A percentile compares a stretch with the other conserved stretches of the same genome.
These are phyloP conservation scores for Solanum hybrid DNA, from an alignment of 305 asterid genomes.

Conservation along the genomic window DNA sequence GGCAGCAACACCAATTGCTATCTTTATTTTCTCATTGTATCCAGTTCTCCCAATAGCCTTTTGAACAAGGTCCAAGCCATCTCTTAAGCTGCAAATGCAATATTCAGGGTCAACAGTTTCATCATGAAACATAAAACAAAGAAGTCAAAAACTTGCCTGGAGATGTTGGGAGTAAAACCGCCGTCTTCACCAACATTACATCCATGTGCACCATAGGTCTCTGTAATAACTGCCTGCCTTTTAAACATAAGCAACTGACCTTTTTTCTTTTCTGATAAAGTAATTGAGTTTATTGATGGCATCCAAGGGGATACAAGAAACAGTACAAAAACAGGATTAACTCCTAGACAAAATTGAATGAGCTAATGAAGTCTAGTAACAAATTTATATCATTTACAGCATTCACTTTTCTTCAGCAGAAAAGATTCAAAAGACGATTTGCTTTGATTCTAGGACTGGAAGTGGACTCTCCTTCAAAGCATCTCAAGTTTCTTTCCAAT, in stretches of 20 bases:
- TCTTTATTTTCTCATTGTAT: conserved; percentile 73
- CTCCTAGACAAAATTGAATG: not conserved
- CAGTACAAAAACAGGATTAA: not conserved
- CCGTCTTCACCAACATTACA: conserved; percentile 98
- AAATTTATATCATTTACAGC: not conserved
- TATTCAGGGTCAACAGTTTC: conserved; percentile 14
- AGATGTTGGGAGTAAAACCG: conserved; percentile 87
- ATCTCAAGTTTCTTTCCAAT: not conserved
- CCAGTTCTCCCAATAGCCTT: conserved; percentile 96
- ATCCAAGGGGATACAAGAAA: not conserved
- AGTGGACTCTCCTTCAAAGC: not conserved
- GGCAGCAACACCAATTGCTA: conserved; percentile 81
- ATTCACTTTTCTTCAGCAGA: not conserved
- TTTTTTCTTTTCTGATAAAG: not conserved
- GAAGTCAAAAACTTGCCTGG: conserved; percentile 54
- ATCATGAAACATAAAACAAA: conserved; percentile 10
- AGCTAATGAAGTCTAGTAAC: not conserved
- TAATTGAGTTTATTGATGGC: not conserved
- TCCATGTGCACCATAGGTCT: conserved; percentile 63
- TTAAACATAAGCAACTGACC: not conserved
- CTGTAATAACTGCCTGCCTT: conserved; percentile 78
- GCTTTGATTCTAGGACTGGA: not conserved
- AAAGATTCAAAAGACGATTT: not conserved
- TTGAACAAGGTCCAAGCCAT: conserved; percentile 86
- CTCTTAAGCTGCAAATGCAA: conserved; percentile 65